phyloP scores from a whole-genome alignment of 2,329 filamentous ascomycete genomes.

The Dactylellina cionopaga region DNA sequence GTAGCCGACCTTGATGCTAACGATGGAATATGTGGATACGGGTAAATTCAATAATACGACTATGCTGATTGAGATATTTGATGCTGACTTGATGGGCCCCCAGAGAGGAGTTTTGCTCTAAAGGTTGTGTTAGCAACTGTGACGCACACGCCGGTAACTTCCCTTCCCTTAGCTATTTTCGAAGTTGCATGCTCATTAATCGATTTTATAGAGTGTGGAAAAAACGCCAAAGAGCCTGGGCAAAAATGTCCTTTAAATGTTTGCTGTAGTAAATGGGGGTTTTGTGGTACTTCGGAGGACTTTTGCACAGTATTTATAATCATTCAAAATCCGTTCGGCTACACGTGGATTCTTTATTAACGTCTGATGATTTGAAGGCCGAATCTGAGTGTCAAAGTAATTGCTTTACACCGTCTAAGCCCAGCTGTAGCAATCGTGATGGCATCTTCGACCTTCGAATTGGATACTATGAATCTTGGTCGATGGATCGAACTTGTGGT shows the following conservation, averaged over 20 bases:
- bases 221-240: constrained; percentile 33
- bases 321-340: too few relatives aligned
- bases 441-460: constrained; percentile 53
- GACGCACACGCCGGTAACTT: constrained; percentile 40
- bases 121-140: constrained; percentile 39
- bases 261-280: constrained; percentile 34
- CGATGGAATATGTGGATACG: constrained; percentile 24
- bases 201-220: constrained; percentile 44
- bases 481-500: constrained; percentile 43
- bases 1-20: background rate
- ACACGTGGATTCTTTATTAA: constrained; percentile 22
- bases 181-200: too few relatives aligned
- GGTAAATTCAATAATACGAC: background rate
- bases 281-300: constrained; percentile 32
- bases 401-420: constrained; percentile 12
- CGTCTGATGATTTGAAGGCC: background rate
- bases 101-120: constrained; percentile 20
- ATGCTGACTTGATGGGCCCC: background rate
- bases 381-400: constrained; percentile 14
- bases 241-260: constrained; percentile 47
- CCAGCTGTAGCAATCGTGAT: background rate
- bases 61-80: background rate
- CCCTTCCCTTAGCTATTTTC: too few relatives aligned
- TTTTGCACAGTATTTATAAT: constrained; percentile 48
- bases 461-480: constrained; percentile 55